Conservation (phyloP, 1,284 basidiomycete genomes). For the Blastosporella zonata region DNA sequence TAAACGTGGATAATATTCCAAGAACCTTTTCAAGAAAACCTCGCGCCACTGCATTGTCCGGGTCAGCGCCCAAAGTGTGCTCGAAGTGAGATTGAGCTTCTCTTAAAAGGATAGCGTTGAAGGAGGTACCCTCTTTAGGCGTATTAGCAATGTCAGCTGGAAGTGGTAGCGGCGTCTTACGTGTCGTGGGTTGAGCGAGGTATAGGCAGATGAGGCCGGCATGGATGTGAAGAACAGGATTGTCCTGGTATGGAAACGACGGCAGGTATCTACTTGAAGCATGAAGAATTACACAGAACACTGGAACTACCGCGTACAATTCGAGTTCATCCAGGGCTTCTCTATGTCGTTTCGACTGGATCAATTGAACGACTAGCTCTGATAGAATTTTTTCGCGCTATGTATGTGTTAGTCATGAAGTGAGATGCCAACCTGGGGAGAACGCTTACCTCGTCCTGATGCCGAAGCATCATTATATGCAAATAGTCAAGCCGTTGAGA, state of each 20-base stretch:
- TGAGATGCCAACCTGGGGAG: not conserved
- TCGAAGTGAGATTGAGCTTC: conserved; percentile 65
- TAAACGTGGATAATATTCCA: not conserved
- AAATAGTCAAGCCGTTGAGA: conserved; percentile 57
- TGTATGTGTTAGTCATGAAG: conserved; percentile 4
- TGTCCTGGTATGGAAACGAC: conserved; percentile 82
- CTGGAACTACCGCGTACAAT: conserved; percentile 48
- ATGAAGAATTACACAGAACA: conserved; percentile 1
- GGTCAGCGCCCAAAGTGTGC: conserved; percentile 57
- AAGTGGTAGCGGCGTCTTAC: conserved; percentile 4
- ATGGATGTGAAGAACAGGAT: conserved; percentile 75
- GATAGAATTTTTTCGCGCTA: conserved; percentile 74
- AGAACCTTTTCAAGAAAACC: conserved; percentile 53
- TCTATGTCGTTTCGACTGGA: conserved; percentile 52
- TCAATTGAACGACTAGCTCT: conserved; percentile 70
- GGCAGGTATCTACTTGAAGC: conserved; percentile 64
- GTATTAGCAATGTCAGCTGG: conserved; percentile 2
- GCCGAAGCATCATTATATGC: conserved; percentile 64
- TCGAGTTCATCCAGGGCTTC: conserved; percentile 84
- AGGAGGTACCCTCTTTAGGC: conserved; percentile 14
- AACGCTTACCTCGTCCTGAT: conserved; percentile 56
- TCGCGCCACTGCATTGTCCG: conserved; percentile 51
- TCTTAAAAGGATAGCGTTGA: conserved; percentile 42
- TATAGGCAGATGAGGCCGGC: conserved; percentile 74
- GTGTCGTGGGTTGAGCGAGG: conserved; percentile 41